Evolutionary conservation across 139 green algal genomes (phyloP), one percentile per base, ranked within the genome.

Genomic region (Chlamydomonas sp.): DNA sequence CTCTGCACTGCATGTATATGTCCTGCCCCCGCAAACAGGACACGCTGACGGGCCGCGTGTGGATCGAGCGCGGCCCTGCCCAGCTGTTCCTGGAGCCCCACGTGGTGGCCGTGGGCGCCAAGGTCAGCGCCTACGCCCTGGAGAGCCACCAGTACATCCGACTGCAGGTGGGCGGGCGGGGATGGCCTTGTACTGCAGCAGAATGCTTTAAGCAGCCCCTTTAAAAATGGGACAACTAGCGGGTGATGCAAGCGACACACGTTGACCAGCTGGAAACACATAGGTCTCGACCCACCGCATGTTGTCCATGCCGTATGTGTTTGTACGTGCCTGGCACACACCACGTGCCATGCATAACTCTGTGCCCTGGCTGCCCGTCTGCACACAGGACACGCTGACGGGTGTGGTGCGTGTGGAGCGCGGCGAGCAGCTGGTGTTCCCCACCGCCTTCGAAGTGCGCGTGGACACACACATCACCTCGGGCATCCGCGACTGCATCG

Each of bases 371-470:
- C 66, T 71, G 9, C 72, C 72, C 31, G 2, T 4, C 72, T 16
- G 12, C 3, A 16, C 5, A 4, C 73, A 78, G 73, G 73, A 78
- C 73, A 78, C 73, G 49, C 9, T 78, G 49, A 78, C 73, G 31
- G 73, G 73, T 6, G 73, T 60, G 31, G 49, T 78, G 31, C 73
- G 73, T 78, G 31, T 78, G 73, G 73, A 78, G 73, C 73, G 73
- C 31, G 73, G 73, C 9, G 73, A 78, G 73, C 73, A 78, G 73
- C 73, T 78, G 73, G 31, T 78, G 31, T 78, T 78, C 73, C 73
- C 73, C 31, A 14, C 8, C 3, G 31, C 73, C 73, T 78, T 78
- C 49, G 73, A 78, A 31, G 73, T 78, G 31, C 7, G 6, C 31
- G 17, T 78, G 73, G 73, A 78, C 73, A 31, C 31, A 10, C 31